A percentile compares a stretch with the other conserved stretches of the same genome.
Evolutionary conservation across 495 filamentous ascomycete species (phyloP).

Genomic region (Neurospora sp.): DNA sequence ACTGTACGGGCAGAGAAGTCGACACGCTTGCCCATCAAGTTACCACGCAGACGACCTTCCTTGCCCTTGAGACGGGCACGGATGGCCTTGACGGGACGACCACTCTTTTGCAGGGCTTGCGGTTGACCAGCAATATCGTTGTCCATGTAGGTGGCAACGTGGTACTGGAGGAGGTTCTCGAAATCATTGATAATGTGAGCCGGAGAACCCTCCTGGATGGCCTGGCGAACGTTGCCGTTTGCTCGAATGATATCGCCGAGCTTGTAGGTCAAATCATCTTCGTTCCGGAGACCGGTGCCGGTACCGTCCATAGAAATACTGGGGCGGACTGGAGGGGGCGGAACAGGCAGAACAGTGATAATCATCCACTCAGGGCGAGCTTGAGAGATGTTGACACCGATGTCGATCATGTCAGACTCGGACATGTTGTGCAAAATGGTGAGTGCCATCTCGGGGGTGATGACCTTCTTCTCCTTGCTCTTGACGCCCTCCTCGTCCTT

Average conservation of each 20-base stretch:
- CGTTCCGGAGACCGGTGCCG: conserved; percentile 73
- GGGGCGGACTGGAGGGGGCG: conserved; percentile 87
- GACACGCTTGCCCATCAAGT: conserved; percentile 99
- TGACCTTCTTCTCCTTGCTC: conserved; percentile 72
- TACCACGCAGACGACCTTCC: conserved; percentile 92
- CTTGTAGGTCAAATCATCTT: conserved; percentile 99
- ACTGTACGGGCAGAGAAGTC: conserved; percentile 99
- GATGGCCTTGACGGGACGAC: conserved; percentile 90
- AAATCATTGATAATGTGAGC: conserved; percentile 84
- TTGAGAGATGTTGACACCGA: conserved; percentile 87
- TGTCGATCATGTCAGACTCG: conserved; percentile 66
- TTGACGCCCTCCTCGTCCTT: conserved; percentile 66
- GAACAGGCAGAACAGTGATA: conserved; percentile 86
- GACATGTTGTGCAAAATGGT: conserved; percentile 78
- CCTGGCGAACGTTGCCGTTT: conserved; percentile 84
- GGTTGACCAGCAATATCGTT: conserved; percentile 97
- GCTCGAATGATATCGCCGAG: conserved; percentile 96
- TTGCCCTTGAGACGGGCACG: conserved; percentile 96
- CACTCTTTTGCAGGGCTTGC: conserved; percentile 92
- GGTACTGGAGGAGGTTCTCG: conserved; percentile 86
- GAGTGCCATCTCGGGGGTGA: conserved; percentile 75
- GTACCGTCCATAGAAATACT: conserved; percentile 93
- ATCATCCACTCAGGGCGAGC: conserved; percentile 98
- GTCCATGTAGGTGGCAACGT: conserved; percentile 98
- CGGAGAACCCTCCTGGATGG: conserved; percentile 79